phyloP scores from a whole-genome alignment of 2,329 filamentous ascomycete species.

The Verticillium nonalfalfae region DNA sequence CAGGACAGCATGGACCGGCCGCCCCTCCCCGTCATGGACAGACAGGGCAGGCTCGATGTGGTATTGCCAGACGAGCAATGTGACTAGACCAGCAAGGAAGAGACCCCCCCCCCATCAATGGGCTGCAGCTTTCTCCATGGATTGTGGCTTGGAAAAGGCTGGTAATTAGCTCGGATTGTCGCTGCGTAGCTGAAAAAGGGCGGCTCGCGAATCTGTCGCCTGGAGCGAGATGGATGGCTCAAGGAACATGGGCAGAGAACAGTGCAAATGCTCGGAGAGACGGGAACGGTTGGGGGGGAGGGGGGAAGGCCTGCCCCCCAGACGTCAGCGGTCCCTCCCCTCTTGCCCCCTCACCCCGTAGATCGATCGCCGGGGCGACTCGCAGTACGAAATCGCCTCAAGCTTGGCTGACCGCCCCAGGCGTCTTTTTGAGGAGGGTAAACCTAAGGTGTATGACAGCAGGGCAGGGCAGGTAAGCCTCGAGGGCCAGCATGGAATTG shows the following conservation, averaged over 20 bases:
- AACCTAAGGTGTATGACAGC: no score
- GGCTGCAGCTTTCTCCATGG: neutral
- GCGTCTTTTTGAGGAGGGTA: neutral
- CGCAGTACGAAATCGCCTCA: neutral
- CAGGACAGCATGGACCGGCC: neutral
- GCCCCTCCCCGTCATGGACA: neutral
- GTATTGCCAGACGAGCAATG: neutral
- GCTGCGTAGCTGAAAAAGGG: neutral
- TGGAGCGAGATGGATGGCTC: neutral
- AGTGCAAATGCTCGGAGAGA: neutral
- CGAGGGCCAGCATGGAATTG: neutral
- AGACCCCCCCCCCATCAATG: neutral
- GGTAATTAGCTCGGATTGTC: neutral
- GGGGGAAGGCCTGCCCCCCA: neutral
- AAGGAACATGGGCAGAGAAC: neutral
- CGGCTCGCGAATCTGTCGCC: neutral
- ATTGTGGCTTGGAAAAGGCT: neutral
- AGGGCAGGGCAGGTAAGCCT: neutral
- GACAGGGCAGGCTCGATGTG: neutral
- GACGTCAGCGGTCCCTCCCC: neutral
- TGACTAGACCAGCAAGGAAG: neutral
- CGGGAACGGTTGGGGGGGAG: constrained; percentile 1
- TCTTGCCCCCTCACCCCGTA: neutral
- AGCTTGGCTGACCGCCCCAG: neutral
- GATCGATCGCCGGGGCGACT: constrained; percentile 2